phyloP scores from a whole-genome alignment of 2,329 filamentous ascomycete genomes.

The Beauveria bassiana region DNA sequence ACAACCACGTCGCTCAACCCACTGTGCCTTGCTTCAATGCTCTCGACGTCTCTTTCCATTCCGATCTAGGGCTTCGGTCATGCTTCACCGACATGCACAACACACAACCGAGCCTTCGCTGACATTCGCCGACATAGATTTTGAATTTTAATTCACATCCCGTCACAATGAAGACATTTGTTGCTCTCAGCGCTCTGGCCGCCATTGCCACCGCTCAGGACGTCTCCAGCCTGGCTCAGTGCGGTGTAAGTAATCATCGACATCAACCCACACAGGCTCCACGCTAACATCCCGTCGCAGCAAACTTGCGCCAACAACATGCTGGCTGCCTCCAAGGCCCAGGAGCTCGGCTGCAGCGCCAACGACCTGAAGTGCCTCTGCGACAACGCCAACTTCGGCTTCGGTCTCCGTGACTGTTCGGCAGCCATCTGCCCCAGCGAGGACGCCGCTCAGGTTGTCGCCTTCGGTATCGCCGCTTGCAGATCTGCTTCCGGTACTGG shows the following conservation, averaged over 20 bases:
- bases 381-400: slow-evolving; percentile 37
- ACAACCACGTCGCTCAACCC: neutral
- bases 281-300: slow-evolving; percentile 25
- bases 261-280: neutral
- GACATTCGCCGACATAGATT: slow-evolving; percentile 15
- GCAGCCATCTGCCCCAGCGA: slow-evolving; percentile 31
- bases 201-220: slow-evolving; percentile 35
- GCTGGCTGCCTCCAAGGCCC: slow-evolving; percentile 32
- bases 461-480: slow-evolving; percentile 34
- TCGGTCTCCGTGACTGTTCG: slow-evolving; percentile 45
- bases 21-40: too few relatives aligned
- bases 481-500: slow-evolving; percentile 18
- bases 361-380: slow-evolving; percentile 40
- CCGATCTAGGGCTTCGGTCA: too few relatives aligned
- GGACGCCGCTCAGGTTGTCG: slow-evolving; percentile 29
- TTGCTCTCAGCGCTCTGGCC: slow-evolving; percentile 35
- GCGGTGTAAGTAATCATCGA: slow-evolving; percentile 40
- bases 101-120: slow-evolving; percentile 10
- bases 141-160: slow-evolving; percentile 12
- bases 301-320: slow-evolving; percentile 43
- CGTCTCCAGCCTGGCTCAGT: slow-evolving; percentile 35
- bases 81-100: neutral
- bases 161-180: slow-evolving; percentile 44
- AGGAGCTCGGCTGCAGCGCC: slow-evolving; percentile 36
- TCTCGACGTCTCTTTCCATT: neutral